Evolutionary conservation across 1,139 yeast species (phyloP).

Genomic region (Hyphopichia buzzinii): DNA sequence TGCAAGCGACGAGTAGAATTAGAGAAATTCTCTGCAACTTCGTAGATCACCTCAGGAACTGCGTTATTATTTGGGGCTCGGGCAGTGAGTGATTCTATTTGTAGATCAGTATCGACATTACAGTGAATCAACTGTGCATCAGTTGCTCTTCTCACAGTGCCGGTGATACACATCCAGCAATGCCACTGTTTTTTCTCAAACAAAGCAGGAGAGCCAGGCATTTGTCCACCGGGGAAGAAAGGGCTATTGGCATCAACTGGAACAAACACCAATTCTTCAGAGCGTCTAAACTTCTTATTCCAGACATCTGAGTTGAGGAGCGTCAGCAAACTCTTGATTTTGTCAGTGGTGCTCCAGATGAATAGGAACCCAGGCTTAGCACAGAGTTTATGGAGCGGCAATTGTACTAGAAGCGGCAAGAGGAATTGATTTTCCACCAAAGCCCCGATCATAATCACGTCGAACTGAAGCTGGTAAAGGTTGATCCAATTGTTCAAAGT

Average conservation of each 20-base stretch:
- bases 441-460: constrained; percentile 90
- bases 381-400: constrained; percentile 73
- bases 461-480: constrained; percentile 61
- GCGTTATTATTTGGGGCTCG: constrained; percentile 26
- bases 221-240: constrained; percentile 48
- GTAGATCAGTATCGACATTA: constrained; percentile 85
- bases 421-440: constrained; percentile 69
- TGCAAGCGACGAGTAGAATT: constrained; percentile 80
- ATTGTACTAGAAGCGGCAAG: constrained; percentile 53
- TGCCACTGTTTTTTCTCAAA: constrained; percentile 73
- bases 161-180: constrained; percentile 96
- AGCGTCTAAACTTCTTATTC: constrained; percentile 78
- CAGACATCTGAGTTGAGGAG: constrained; percentile 57
- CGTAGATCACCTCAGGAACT: constrained; percentile 74
- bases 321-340: constrained; percentile 60
- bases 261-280: constrained; percentile 79
- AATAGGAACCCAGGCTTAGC: constrained; percentile 84
- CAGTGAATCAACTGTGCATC: constrained; percentile 87
- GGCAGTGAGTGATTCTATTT: constrained; percentile 39
- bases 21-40: constrained; percentile 86
- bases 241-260: constrained; percentile 60
- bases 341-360: constrained; percentile 80
- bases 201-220: constrained; percentile 14
- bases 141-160: constrained; percentile 82
- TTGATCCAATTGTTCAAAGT: constrained; percentile 61